Evolutionary conservation across 495 filamentous ascomycete species (phyloP).

Genomic region (Lepraria neglecta): DNA sequence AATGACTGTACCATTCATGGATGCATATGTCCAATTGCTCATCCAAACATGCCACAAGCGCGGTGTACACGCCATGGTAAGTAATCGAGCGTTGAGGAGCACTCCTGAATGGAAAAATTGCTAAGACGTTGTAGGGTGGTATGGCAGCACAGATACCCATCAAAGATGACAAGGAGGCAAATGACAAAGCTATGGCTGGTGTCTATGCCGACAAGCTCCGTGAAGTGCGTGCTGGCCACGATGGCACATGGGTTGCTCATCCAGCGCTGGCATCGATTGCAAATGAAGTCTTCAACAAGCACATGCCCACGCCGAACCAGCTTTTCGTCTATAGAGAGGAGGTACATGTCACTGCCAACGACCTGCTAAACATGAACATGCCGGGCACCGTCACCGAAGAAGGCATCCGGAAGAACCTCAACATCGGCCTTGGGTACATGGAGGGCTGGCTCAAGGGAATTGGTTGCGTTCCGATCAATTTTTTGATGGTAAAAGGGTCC

Average conservation of each 20-base stretch:
- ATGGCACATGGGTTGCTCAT: slow-evolving; percentile 96
- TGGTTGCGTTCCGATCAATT: slow-evolving; percentile 97
- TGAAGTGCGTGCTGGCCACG: slow-evolving; percentile 91
- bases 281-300: slow-evolving; percentile 90
- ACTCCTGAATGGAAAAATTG: not conserved
- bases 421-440: slow-evolving; percentile 97
- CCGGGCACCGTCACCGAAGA: slow-evolving; percentile 90
- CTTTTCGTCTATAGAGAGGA: slow-evolving; percentile 86
- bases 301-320: slow-evolving; percentile 99
- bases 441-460: slow-evolving; percentile 94
- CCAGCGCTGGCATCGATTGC: slow-evolving; percentile 87
- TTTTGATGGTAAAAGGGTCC: slow-evolving; percentile 63
- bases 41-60: slow-evolving; percentile 96
- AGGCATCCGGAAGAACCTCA: slow-evolving; percentile 96
- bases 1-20: slow-evolving; percentile 99
- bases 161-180: slow-evolving; percentile 84
- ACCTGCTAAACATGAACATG: slow-evolving; percentile 97
- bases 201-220: slow-evolving; percentile 94
- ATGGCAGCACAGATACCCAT: slow-evolving; percentile 99
- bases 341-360: slow-evolving; percentile 76
- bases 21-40: slow-evolving; percentile 89
- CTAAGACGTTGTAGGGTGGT: slow-evolving; percentile 55
- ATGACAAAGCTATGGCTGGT: slow-evolving; percentile 89
- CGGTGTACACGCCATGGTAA: slow-evolving; percentile 89
- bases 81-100: slow-evolving; percentile 1